Base-by-base conservation (phyloP, 2,329 filamentous ascomycete genomes). In the Microsporum ferrugineum region DNA sequence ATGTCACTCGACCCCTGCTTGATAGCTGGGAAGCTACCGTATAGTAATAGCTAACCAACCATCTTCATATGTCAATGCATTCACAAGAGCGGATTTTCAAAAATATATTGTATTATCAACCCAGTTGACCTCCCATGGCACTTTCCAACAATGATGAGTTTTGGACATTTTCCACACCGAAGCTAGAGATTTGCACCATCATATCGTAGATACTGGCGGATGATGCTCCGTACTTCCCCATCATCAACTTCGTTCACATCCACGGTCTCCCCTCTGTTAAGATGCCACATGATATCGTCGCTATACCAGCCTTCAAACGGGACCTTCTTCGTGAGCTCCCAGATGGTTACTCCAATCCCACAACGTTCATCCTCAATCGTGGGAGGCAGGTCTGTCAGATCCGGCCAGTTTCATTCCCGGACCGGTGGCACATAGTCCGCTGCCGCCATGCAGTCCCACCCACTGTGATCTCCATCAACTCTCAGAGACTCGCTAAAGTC, bases 191-290 rank as follows among this genome's bases (percentile, higher is more conserved):
- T 64, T 57, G 61, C 62, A 56, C 61, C 58, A n/a, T 61, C 61
- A 51, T 55, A 59, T 34, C 62, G 57, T 23, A 62, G 47, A 61
- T 62, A 63, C 10, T 57, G n/a, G n/a, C 58, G 57, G 31, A 64
- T 59, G 39, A 60, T 56, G 53, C 53, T 41, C 41, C 38, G 57
- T 8, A 29, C 55, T 53, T 53, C 43, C 62, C 57, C 58, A 12
- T 63, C 59, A 55, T 64, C 59, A 1, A 64, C 57, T 47, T 61
- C 61, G 39, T 49, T 31, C n/a, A 64, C 51, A 60, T 63, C 61
- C 27, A 63, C 59, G 8, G 61, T 61, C 51, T 63, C 47, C 47
- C 62, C 60, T 38, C 38, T 23, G 49, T 64, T 43, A 39, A 62
- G 14, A 58, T 45, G n/a, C 6, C 41, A 41, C 51, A 62, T 56